Evolutionary conservation across 2,329 filamentous ascomycete species (phyloP), one percentile per base, ranked within the genome.

Genomic region (Colletotrichum melonis): DNA sequence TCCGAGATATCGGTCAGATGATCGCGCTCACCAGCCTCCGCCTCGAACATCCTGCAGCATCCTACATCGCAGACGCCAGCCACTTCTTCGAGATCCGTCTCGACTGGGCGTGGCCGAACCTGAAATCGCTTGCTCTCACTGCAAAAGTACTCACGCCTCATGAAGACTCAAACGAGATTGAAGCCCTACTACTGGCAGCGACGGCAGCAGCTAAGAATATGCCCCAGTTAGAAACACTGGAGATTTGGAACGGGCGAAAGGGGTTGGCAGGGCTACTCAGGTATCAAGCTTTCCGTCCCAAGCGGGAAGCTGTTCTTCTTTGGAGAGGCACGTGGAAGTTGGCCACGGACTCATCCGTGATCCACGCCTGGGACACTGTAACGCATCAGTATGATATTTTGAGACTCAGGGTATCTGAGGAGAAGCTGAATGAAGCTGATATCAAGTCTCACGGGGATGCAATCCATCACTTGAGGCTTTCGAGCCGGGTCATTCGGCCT

Each of bases 221-320:
- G 79, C 80, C 79, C 69, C 68, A 60, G n/a, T 74, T 82, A 52
- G 68, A 79, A 75, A 82, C 75, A 66, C 80, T 82, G 79, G 79
- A 82, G 74, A 80, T 82, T 63, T 82, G 79, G 80, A 81, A 81
- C 76, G 81, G 78, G 75, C 58, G 72, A 77, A 77, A 79, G 75
- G 78, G 80, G 4, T 66, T 80, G 58, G 79, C 81, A 55, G 74
- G 73, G 67, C 77, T 82, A 67, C 82, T 82, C 72, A 72, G 74
- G 66, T 82, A 81, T 58, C 76, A 79, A 74, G 46, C 67, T 63
- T 55, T 67, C 28, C 54, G 57, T 19, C 30, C 65, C 24, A 49
- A 12, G 55, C 59, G 52, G 49, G 54, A 72, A 69, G 78, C 78
- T 67, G 76, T 58, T 11, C 77, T 81, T 67, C 75, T 70, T 49